Percentiles rank a stretch among this genome's conserved stretches.
Conservation (phyloP, 805 yeast species). For the Hanseniaspora nectarophila region DNA sequence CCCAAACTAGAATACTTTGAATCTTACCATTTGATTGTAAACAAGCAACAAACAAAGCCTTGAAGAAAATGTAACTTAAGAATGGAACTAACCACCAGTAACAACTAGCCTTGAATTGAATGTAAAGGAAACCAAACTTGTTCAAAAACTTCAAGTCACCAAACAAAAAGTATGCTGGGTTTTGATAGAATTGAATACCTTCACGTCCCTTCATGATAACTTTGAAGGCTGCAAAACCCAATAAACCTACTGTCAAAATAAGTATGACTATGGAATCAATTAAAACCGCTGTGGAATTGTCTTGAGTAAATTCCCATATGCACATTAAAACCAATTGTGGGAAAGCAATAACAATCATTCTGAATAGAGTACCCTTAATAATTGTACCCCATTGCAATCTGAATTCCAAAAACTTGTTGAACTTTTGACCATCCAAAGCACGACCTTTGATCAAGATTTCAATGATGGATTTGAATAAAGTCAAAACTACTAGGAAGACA, state of each 20-base stretch:
- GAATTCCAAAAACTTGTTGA: slow-evolving; percentile 56
- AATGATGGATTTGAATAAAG: slow-evolving; percentile 54
- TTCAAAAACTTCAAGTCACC: slow-evolving; percentile 74
- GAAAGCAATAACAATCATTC: slow-evolving; percentile 71
- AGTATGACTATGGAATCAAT: slow-evolving; percentile 69
- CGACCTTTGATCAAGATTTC: slow-evolving; percentile 52
- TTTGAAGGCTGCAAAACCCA: slow-evolving; percentile 60
- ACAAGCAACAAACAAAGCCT: slow-evolving; percentile 77
- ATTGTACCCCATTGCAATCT: slow-evolving; percentile 74
- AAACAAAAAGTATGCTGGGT: slow-evolving; percentile 82
- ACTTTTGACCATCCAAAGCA: slow-evolving; percentile 39
- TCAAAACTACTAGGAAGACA: slow-evolving; percentile 43
- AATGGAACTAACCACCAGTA: slow-evolving; percentile 70
- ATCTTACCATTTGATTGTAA: slow-evolving; percentile 69
- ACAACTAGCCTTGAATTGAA: slow-evolving; percentile 76
- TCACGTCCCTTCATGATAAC: slow-evolving; percentile 65
- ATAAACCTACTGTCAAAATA: slow-evolving; percentile 42
- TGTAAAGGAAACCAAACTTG: slow-evolving; percentile 84
- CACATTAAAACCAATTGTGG: slow-evolving; percentile 76
- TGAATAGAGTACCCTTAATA: slow-evolving; percentile 77
- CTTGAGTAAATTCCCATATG: slow-evolving; percentile 77
- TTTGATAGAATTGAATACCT: slow-evolving; percentile 61
- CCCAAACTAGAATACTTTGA: slow-evolving; percentile 68
- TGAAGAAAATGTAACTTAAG: slow-evolving; percentile 52
- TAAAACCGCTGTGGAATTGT: slow-evolving; percentile 73